phyloP scores from a whole-genome alignment of 306 rosid genomes.

The Quercus ilex region DNA sequence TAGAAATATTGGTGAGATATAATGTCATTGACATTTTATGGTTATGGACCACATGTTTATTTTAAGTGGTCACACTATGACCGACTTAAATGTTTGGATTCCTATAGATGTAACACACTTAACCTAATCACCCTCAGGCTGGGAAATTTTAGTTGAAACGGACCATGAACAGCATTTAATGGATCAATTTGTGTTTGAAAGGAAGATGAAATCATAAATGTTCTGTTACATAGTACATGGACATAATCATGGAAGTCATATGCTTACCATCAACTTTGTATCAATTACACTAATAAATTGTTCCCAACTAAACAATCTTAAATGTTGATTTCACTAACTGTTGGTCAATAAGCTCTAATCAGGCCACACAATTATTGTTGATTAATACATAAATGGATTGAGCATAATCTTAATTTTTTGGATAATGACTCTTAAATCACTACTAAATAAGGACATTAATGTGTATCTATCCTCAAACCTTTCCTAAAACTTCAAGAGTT shows the following conservation, averaged over 20 bases:
- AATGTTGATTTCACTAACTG: no score
- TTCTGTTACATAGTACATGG: background rate
- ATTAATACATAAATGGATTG: no score
- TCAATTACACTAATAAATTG: no score
- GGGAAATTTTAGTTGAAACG: background rate
- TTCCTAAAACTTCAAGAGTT: no score
- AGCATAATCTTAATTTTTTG: no score
- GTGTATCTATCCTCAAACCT: no score
- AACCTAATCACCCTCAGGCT: background rate
- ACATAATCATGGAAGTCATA: background rate
- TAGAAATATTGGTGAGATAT: slow-evolving; percentile 11
- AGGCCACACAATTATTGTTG: no score
- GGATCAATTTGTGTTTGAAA: background rate
- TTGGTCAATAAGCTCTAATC: no score
- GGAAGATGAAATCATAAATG: slow-evolving; percentile 1
- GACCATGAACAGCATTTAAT: slow-evolving; percentile 25
- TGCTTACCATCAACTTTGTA: background rate
- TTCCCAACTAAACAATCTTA: no score
- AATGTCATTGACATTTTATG: background rate
- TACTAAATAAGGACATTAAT: no score
- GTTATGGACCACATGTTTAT: slow-evolving; percentile 5
- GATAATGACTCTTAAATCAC: no score
- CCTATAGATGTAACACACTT: slow-evolving; percentile 11
- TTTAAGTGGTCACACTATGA: background rate
- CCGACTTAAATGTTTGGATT: background rate